Conservation (phyloP, 495 filamentous ascomycete species). For the Aspergillus diversus region DNA sequence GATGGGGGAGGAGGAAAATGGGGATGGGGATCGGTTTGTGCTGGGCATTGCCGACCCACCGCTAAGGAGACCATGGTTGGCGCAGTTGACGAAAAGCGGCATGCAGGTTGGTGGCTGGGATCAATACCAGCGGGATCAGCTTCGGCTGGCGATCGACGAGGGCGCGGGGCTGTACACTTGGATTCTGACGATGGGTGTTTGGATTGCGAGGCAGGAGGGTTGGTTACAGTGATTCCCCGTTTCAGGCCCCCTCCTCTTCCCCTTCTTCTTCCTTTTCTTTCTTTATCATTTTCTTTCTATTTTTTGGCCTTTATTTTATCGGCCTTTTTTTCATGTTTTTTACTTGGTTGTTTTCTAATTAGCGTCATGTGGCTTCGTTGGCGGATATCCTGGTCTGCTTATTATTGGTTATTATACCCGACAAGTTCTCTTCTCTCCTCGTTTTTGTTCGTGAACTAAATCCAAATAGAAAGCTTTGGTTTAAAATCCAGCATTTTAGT, state of each 20-base stretch:
- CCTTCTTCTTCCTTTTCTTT: background rate
- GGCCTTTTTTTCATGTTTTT: too few species aligned
- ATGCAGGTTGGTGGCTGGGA: slow-evolving; percentile 26
- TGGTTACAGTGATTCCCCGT: slow-evolving; percentile 32
- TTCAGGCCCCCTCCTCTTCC: background rate
- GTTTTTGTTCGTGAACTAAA: too few species aligned
- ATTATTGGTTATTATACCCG: too few species aligned
- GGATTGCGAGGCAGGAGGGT: slow-evolving; percentile 38
- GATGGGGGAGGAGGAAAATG: background rate
- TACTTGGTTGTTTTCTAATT: too few species aligned
- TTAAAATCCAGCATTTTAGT: too few species aligned
- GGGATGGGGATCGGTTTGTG: slow-evolving; percentile 20
- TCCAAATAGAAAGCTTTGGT: too few species aligned
- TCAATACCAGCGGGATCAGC: slow-evolving; percentile 16
- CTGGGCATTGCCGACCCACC: slow-evolving; percentile 17
- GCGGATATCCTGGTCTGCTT: too few species aligned
- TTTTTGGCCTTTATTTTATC: background rate
- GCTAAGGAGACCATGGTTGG: slow-evolving; percentile 22
- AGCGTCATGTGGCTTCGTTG: too few species aligned
- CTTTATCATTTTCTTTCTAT: slow-evolving; percentile 4
- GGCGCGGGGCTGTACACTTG: slow-evolving; percentile 38
- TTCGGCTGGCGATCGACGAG: slow-evolving; percentile 19
- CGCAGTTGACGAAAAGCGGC: slow-evolving; percentile 23
- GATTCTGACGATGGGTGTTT: slow-evolving; percentile 40
- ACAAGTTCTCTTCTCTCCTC: too few species aligned